Percentiles rank a stretch among this genome's conserved stretches.
Conservation (phyloP, 2,329 filamentous ascomycete species). For the Claviceps africana region DNA sequence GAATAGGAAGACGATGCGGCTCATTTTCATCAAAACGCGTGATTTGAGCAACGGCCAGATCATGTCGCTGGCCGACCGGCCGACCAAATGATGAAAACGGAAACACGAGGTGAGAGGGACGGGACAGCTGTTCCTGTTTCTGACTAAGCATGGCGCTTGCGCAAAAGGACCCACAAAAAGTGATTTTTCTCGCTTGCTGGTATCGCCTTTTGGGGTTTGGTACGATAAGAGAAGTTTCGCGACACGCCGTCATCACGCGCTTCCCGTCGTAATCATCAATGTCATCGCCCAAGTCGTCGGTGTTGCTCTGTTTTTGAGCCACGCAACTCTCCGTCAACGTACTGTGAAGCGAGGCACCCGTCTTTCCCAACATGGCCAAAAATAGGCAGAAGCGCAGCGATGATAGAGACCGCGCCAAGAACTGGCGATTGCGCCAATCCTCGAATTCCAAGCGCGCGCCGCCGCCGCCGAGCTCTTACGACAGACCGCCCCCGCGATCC, state of each 20-base stretch:
- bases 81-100: background rate
- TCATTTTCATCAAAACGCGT: no score
- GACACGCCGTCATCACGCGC: background rate
- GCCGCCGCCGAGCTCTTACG: slow-evolving; percentile 6
- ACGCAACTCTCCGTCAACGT: background rate
- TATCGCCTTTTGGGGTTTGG: background rate
- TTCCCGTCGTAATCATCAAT: no score
- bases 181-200: background rate
- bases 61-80: background rate
- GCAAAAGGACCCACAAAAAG: background rate
- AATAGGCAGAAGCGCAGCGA: slow-evolving; percentile 5
- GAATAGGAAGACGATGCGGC: no score
- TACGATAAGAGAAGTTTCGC: background rate
- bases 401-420: slow-evolving; percentile 4
- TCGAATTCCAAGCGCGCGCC: slow-evolving; percentile 4
- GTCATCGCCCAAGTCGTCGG: background rate
- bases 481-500: slow-evolving; percentile 10
- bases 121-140: background rate
- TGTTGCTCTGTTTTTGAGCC: background rate
- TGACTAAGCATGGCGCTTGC: slow-evolving; percentile 2
- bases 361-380: slow-evolving; percentile 1
- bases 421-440: slow-evolving; percentile 3
- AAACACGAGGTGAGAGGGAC: background rate
- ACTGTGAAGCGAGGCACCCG: background rate
- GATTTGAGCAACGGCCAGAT: no score